Percentiles rank a stretch among this genome's conserved stretches.
Conservation (phyloP, 805 yeast genomes). For the Hyphopichia homilentoma region DNA sequence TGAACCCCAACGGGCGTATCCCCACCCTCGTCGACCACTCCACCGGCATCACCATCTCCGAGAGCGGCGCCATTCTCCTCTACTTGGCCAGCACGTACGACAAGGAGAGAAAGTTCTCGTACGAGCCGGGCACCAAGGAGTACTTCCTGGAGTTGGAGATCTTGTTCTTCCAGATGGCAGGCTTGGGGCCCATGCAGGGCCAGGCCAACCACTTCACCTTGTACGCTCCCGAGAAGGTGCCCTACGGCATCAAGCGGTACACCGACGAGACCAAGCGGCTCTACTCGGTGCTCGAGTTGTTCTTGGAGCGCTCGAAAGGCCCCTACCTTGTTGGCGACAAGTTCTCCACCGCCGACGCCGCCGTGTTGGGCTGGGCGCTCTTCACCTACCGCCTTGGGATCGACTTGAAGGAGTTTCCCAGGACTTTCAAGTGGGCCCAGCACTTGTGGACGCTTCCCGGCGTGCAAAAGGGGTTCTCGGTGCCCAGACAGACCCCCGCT, state of each 20-base stretch:
- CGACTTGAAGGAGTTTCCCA: conserved; percentile 37
- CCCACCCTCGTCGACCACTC: conserved; percentile 47
- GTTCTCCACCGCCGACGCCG: conserved; percentile 57
- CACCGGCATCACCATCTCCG: conserved; percentile 48
- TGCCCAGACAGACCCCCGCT: neutral
- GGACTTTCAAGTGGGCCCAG: conserved; percentile 37
- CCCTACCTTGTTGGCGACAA: conserved; percentile 56
- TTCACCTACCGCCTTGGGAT: conserved; percentile 14
- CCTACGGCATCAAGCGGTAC: conserved; percentile 53
- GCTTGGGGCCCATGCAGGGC: conserved; percentile 62
- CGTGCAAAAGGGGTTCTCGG: conserved; percentile 23
- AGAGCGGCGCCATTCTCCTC: conserved; percentile 59
- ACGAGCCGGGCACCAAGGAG: conserved; percentile 27
- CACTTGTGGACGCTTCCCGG: conserved; percentile 28
- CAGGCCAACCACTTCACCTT: conserved; percentile 48
- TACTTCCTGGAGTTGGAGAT: conserved; percentile 55
- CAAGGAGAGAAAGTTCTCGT: conserved; percentile 45
- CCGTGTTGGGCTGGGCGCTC: conserved; percentile 44
- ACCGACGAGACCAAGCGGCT: conserved; percentile 49
- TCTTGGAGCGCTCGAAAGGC: conserved; percentile 41
- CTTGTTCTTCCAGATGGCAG: conserved; percentile 55
- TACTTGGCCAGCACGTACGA: conserved; percentile 63
- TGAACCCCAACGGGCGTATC: conserved; percentile 62
- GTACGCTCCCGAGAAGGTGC: conserved; percentile 48
- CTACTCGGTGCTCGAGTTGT: conserved; percentile 50